Conservation (phyloP, 2,329 filamentous ascomycete species). For the Trichoderma polysporum region DNA sequence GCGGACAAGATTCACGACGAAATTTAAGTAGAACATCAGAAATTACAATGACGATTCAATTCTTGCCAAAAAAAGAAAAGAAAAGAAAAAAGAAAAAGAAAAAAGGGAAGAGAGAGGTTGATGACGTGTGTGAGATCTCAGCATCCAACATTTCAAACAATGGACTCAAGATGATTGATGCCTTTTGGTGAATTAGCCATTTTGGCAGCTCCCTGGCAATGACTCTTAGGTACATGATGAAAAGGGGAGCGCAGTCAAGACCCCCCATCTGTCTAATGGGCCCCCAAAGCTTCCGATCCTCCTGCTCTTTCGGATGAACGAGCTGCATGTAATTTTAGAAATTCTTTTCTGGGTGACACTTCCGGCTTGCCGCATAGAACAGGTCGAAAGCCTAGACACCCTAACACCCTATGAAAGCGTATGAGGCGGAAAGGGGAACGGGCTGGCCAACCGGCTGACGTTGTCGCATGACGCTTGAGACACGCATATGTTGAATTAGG, state of each 20-base stretch:
- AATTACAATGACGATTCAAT: neutral
- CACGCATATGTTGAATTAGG: neutral
- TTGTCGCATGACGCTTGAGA: constrained; percentile 1
- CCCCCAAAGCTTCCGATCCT: neutral
- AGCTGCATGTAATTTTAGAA: neutral
- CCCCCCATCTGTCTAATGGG: neutral
- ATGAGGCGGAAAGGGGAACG: neutral
- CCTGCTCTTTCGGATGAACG: neutral
- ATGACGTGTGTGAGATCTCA: neutral
- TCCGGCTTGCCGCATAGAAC: neutral
- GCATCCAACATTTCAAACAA: neutral
- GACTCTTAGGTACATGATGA: neutral
- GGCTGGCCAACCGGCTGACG: neutral
- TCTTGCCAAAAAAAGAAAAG: neutral
- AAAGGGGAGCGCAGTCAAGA: neutral
- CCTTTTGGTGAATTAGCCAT: neutral
- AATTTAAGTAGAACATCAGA: constrained; percentile 37
- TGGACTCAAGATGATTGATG: neutral
- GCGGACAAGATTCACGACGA: constrained; percentile 54
- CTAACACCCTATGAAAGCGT: neutral
- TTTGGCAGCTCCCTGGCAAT: neutral
- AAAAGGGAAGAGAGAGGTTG: neutral
- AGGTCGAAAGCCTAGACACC: neutral
- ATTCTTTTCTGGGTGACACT: neutral
- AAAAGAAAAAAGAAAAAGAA: neutral